A percentile compares a stretch with the other conserved stretches of the same genome.
Evolutionary conservation across 2,329 filamentous ascomycete genomes (phyloP).

Genomic region (Fusarium sp.): DNA sequence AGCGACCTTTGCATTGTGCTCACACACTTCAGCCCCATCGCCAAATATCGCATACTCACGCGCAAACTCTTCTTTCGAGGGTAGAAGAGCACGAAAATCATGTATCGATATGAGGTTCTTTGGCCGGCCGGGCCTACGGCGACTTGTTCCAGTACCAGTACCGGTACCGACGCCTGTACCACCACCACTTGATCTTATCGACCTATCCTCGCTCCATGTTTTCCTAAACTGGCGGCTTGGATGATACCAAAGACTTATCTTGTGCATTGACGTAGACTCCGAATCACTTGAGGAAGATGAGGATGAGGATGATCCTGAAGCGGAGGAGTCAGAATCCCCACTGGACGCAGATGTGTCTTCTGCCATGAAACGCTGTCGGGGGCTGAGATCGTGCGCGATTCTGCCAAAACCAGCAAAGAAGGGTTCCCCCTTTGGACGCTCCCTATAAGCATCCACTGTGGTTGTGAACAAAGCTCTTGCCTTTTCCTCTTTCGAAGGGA

Average conservation of each 20-base stretch:
- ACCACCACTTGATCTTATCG: constrained; percentile 69
- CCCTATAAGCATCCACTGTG: constrained; percentile 59
- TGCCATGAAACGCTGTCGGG: constrained; percentile 59
- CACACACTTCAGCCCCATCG: constrained; percentile 82
- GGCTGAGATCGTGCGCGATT: constrained; percentile 63
- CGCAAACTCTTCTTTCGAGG: constrained; percentile 82
- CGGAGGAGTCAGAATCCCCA: constrained; percentile 64
- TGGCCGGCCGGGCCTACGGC: constrained; percentile 60
- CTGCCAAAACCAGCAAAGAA: constrained; percentile 70
- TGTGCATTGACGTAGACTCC: constrained; percentile 72
- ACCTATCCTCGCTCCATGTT: constrained; percentile 68
- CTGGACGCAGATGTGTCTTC: constrained; percentile 66
- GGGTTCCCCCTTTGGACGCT: constrained; percentile 65
- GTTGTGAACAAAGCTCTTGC: constrained; percentile 63
- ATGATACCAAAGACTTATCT: constrained; percentile 68
- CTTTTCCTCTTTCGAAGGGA: constrained; percentile 75
- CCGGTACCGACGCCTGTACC: constrained; percentile 65
- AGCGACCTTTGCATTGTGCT: constrained; percentile 84
- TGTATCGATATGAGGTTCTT: constrained; percentile 82
- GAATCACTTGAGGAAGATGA: constrained; percentile 71
- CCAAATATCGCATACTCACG: constrained; percentile 86
- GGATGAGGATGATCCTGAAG: constrained; percentile 61
- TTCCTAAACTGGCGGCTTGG: constrained; percentile 65
- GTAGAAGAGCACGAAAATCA: constrained; percentile 76
- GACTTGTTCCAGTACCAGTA: constrained; percentile 66